Percentiles rank a stretch among this genome's conserved stretches.
Conservation (phyloP, 2,329 filamentous ascomycete genomes). For the Golovinomyces cichoracearum region DNA sequence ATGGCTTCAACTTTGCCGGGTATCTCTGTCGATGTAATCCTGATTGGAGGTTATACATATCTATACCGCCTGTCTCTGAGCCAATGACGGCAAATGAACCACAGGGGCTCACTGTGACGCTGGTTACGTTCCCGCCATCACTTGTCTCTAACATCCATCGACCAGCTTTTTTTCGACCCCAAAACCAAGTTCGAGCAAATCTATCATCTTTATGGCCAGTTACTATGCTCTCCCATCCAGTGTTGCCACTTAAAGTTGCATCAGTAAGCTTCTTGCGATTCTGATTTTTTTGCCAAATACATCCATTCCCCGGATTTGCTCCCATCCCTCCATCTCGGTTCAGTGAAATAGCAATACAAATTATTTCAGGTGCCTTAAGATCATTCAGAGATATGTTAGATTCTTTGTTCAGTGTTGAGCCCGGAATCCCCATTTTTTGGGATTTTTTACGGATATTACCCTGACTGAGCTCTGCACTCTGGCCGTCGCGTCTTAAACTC, state of each 20-base stretch:
- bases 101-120: constrained; percentile 69
- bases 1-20: constrained; percentile 50
- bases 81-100: constrained; percentile 84
- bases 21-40: constrained; percentile 71
- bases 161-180: constrained; percentile 79
- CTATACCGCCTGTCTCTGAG: constrained; percentile 55
- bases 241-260: constrained; percentile 47
- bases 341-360: constrained; percentile 66
- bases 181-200: constrained; percentile 87
- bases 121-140: constrained; percentile 59
- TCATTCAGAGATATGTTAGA: constrained; percentile 40
- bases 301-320: constrained; percentile 47
- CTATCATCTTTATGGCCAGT: constrained; percentile 73
- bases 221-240: constrained; percentile 90
- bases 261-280: constrained; percentile 35
- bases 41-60: constrained; percentile 94
- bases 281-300: constrained; percentile 60
- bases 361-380: constrained; percentile 77
- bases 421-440: constrained; percentile 57
- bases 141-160: constrained; percentile 77
- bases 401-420: constrained; percentile 30
- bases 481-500: constrained; percentile 79
- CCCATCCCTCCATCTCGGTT: constrained; percentile 92
- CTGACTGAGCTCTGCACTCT: constrained; percentile 81
- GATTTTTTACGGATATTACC: constrained; percentile 69